Conservation (phyloP, 805 yeast species). For the Wickerhamiella parazyma region DNA sequence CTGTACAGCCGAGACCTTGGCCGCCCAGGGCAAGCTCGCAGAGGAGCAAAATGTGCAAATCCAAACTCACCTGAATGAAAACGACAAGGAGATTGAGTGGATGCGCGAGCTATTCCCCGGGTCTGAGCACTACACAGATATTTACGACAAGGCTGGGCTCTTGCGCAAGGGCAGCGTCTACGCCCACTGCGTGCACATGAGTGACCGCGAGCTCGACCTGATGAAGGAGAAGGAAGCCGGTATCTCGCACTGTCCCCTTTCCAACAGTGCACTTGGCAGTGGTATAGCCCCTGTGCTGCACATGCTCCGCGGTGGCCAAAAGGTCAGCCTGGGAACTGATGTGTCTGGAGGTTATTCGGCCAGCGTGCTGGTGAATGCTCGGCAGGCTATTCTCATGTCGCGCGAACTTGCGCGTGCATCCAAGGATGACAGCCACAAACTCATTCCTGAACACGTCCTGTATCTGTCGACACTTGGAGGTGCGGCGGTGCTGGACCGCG, state of each 20-base stretch:
- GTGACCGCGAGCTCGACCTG: slow-evolving; percentile 47
- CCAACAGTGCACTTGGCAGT: slow-evolving; percentile 74
- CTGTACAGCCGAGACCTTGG: slow-evolving; percentile 52
- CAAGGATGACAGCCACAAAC: slow-evolving; percentile 33
- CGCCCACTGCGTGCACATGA: slow-evolving; percentile 79
- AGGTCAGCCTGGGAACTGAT: slow-evolving; percentile 73
- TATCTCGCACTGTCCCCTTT: slow-evolving; percentile 85
- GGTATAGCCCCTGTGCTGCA: slow-evolving; percentile 79
- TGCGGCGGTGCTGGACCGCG: slow-evolving; percentile 57
- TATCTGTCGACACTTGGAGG: slow-evolving; percentile 85
- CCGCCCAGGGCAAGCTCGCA: slow-evolving; percentile 49
- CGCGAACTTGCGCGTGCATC: slow-evolving; percentile 53
- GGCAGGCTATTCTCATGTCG: slow-evolving; percentile 60
- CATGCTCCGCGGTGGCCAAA: slow-evolving; percentile 48
- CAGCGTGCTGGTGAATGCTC: slow-evolving; percentile 48
- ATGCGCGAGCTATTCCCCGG: slow-evolving; percentile 64
- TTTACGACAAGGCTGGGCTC: slow-evolving; percentile 52
- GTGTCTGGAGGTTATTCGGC: slow-evolving; percentile 66
- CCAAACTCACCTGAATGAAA: slow-evolving; percentile 89
- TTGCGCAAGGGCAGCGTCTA: slow-evolving; percentile 55
- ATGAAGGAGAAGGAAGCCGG: slow-evolving; percentile 48
- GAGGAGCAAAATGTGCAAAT: slow-evolving; percentile 39
- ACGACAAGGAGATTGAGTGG: slow-evolving; percentile 57
- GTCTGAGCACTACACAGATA: slow-evolving; percentile 53
- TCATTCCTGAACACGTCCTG: slow-evolving; percentile 57